These are phyloP conservation scores for Oenanthe sinensis DNA, from an alignment of 129 eudicot genomes.

Conservation along the genomic window DNA sequence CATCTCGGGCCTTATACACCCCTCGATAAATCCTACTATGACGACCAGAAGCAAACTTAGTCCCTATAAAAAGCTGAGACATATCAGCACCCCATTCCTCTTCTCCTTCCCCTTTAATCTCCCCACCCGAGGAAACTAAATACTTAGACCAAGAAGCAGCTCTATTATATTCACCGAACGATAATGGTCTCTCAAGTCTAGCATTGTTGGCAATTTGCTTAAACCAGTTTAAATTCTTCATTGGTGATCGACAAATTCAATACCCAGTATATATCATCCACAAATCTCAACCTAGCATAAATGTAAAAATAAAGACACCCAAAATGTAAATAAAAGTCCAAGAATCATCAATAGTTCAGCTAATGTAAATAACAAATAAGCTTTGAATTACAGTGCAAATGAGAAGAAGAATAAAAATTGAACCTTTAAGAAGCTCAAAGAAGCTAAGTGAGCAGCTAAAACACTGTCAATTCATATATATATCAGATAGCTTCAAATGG, in stretches of 20 bases:
- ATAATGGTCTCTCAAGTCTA: conserved; percentile 63
- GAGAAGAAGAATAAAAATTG: background rate
- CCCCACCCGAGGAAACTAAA: conserved; percentile 72
- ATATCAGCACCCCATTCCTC: conserved; percentile 92
- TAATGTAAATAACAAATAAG: background rate
- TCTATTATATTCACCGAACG: conserved; percentile 73
- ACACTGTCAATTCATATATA: background rate
- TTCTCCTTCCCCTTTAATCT: conserved; percentile 63
- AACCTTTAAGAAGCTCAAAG: background rate
- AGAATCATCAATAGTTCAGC: background rate
- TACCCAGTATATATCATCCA: background rate
- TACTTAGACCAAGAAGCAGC: conserved; percentile 94
- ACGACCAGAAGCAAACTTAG: conserved; percentile 78
- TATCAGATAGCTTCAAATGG: background rate
- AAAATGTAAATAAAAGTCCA: background rate
- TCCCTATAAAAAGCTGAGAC: conserved; percentile 84
- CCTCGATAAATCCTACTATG: conserved; percentile 94
- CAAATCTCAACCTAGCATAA: background rate
- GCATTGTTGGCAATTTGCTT: conserved; percentile 62
- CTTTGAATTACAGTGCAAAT: background rate
- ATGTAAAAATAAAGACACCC: background rate
- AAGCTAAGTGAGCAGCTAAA: background rate
- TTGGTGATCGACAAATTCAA: conserved; percentile 17
- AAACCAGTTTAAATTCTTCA: conserved; percentile 69
- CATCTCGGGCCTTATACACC: conserved; percentile 71